Evolutionary conservation across 108 stramenopile species (phyloP), one percentile per base, ranked within the genome.

Genomic region (Fragilariopsis cylindrus): DNA sequence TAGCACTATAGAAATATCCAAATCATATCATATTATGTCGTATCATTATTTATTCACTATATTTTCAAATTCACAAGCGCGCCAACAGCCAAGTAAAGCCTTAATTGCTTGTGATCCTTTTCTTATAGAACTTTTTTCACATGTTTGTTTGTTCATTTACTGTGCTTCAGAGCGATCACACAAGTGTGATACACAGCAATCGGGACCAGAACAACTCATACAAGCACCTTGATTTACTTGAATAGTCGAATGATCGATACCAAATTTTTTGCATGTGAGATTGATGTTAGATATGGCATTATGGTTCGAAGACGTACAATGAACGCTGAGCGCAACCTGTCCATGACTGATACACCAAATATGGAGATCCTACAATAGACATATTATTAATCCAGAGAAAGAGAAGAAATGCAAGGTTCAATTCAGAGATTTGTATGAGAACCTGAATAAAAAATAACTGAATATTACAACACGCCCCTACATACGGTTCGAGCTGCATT

Each of bases 321-420:
- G 91, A 1, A 92, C 87, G 62, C 82, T 90, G 53, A 93, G 63
- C 5, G 79, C 75, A 16, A 72, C 60, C 53, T 76, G 55, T 46
- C 89, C 89, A 48, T 92, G 85, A 16, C 86, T 82, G 56, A 96
- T 90, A 63, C 69, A 77, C 97, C 97, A 98, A 69, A 98, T 88
- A 74, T 96, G 97, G 62, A 98, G 72, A 75, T 96, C 90, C 58
- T 60, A 7, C 11, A 60, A 40, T 41, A 60, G 3, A 15, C 15
- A 21, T 6, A 57, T 15, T 8, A 30, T 30, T 30, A 30, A 2
- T 30, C 30, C 30, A 30, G 30, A 30, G 30, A 30, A 30, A 30
- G 30, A 2, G 30, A 30, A 30, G 30, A 30, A 30, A 30, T 30
- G 30, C 30, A 30, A 30, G 30, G 0, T 2, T 30, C 2, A 30